Base-by-base conservation (phyloP, 2,329 filamentous ascomycete species). In the Tympanopsis confertula region DNA sequence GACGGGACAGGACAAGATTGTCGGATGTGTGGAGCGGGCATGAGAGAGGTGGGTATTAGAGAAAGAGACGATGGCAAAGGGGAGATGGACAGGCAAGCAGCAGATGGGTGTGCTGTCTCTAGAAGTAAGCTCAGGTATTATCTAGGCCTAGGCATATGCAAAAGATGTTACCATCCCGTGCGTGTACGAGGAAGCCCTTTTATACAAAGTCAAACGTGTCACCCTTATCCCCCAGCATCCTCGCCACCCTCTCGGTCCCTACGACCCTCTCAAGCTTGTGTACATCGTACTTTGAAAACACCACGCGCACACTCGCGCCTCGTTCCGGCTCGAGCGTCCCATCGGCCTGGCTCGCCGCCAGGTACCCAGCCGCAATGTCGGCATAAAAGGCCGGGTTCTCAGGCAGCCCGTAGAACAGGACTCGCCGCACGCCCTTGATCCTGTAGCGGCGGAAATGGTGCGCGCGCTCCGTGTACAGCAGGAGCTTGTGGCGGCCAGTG, bases 181-280 rank as follows among this genome's bases (percentile, higher is more conserved):
- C n/a, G n/a, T n/a, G n/a, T n/a, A n/a, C n/a, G n/a, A n/a, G n/a
- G n/a, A n/a, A n/a, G n/a, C n/a, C n/a, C n/a, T n/a, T n/a, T n/a
- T 73, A 94, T 42, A 94, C 69, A 68, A 96, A 96, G 54, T 94
- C 89, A 72, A 96, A 98, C 1, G 85, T 91, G 71, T 96, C 89
- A 3, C 79, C 80, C 52, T 74, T 78, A 48, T 93, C 86, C 43
- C 70, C 73, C 40, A 95, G 65, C 86, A 98, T 91, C 56, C 77
- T 84, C 13, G 77, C 78, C 5, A 89, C 78, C 44, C 91, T 74
- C 61, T 82, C 75, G 2, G 73, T 84, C 1, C 91, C 91, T 2
- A 87, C 88, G 28, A 95, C 66, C 41, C 91, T 72, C 66, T 98
- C 91, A 49, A 96, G 60, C 64, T 84, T 88, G 62, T 95, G 65